Percentiles rank a stretch among this genome's conserved stretches.
Evolutionary conservation across 2,329 filamentous ascomycete genomes (phyloP).

Genomic region (Cladosporium velox): DNA sequence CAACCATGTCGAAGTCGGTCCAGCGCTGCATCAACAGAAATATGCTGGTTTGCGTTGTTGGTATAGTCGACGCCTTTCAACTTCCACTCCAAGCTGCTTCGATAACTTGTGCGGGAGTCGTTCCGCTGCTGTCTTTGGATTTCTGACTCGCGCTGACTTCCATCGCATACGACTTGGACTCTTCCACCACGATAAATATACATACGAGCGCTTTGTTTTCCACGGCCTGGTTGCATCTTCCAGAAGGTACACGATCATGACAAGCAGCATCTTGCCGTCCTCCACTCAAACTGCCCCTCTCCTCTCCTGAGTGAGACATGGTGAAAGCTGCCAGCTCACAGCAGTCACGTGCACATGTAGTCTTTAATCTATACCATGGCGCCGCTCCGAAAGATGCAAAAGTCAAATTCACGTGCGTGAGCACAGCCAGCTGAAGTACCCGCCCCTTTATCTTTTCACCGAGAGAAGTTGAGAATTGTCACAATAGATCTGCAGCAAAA

Average conservation of each 20-base stretch:
- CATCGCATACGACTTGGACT: neutral
- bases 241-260: no score
- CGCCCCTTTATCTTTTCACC: neutral
- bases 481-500: neutral
- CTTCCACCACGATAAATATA: neutral
- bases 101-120: neutral
- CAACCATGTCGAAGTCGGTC: slow-evolving; percentile 22
- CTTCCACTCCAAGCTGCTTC: neutral
- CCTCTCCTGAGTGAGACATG: neutral
- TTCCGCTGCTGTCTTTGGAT: neutral
- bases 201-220: no score
- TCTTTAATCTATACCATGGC: neutral
- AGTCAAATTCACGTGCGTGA: neutral
- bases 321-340: neutral
- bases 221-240: no score
- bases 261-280: neutral
- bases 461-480: neutral
- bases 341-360: neutral
- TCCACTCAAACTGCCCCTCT: neutral
- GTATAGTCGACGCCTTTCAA: neutral
- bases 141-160: neutral
- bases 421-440: neutral
- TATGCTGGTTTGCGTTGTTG: neutral
- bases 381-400: neutral
- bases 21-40: slow-evolving; percentile 20